Evolutionary conservation across 139 green algal species (phyloP), one percentile per base, ranked within the genome.

Genomic region (Marvania coccoides): DNA sequence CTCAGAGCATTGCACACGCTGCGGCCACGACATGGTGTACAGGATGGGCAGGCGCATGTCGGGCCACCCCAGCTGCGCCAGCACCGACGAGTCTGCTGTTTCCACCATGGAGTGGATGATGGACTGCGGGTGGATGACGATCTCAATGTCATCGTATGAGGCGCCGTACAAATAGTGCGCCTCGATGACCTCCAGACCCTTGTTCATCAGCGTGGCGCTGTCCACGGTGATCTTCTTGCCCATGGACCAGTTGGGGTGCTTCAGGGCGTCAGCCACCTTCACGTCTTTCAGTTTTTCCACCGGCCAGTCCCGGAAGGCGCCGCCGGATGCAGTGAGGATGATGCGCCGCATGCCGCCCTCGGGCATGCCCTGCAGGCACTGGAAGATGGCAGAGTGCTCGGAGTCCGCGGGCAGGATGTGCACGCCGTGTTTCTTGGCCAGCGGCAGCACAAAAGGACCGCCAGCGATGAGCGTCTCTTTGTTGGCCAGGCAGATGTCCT

Each of bases 81-180:
- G 76, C 26, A 99, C 89, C 5, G 83, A 95, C 1, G 82, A 94
- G 79, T 99, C 94, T 26, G 81, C 67, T 0, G 94, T 98, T 79
- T 99, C 94, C 36, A 99, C 84, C 94, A 99, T 98, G 70, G 89
- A 97, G 83, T 99, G 94, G 72, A 99, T 95, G 82, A 99, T 99
- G 70, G 82, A 94, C 86, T 99, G 93, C 8, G 93, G 93, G 82
- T 99, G 94, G 67, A 99, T 95, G n/a, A 98, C 91, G 45, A 98
- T 90, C 12, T 99, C 94, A 71, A 99, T 98, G 87, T 98, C 80
- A 82, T 99, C 91, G 66, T 99, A 99, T 64, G 81, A 70, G 2
- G 88, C 85, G 40, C 94, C 94, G 73, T 92, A 99, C 57, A 99
- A 80, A 83, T 99, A 99, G 85, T 99, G 94, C 48, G 94, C 94